Conservation (phyloP, 2,329 filamentous ascomycete genomes). For the Aspergillus spinulosporus region DNA sequence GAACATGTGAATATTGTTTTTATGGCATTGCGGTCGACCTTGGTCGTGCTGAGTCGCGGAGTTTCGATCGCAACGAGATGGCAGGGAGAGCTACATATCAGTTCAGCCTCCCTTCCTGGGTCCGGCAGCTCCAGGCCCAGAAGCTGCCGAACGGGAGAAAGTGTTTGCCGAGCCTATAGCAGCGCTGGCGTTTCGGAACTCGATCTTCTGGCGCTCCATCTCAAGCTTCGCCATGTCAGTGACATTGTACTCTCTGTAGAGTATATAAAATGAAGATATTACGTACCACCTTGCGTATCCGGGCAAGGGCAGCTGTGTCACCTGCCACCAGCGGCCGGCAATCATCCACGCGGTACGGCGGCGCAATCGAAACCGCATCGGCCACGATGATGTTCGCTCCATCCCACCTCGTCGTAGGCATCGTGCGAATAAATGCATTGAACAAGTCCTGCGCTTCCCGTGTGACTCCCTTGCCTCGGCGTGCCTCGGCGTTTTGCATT, state of each 20-base stretch:
- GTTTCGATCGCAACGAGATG: background rate
- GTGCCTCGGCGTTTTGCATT: constrained; percentile 59
- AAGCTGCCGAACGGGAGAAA: constrained; percentile 21
- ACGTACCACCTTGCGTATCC: constrained; percentile 53
- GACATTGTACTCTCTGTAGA: background rate
- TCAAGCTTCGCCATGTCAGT: constrained; percentile 37
- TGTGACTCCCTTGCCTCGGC: constrained; percentile 61
- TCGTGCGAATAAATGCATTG: constrained; percentile 61
- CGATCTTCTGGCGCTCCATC: constrained; percentile 52
- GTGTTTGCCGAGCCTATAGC: constrained; percentile 36
- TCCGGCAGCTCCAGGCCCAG: constrained; percentile 28
- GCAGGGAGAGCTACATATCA: background rate
- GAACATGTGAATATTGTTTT: background rate
- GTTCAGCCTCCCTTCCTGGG: constrained; percentile 36
- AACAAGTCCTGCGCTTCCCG: constrained; percentile 64
- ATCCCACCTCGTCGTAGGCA: constrained; percentile 61
- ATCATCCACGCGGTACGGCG: constrained; percentile 60
- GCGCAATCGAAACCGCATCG: constrained; percentile 59
- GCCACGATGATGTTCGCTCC: constrained; percentile 60
- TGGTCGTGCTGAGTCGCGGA: background rate
- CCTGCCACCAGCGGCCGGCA: constrained; percentile 47
- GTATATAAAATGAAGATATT: background rate
- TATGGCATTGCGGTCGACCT: background rate
- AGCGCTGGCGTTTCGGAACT: constrained; percentile 44
- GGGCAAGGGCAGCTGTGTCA: constrained; percentile 43